Evolutionary conservation across 495 filamentous ascomycete genomes (phyloP).

Genomic region (Thozetella sp.): DNA sequence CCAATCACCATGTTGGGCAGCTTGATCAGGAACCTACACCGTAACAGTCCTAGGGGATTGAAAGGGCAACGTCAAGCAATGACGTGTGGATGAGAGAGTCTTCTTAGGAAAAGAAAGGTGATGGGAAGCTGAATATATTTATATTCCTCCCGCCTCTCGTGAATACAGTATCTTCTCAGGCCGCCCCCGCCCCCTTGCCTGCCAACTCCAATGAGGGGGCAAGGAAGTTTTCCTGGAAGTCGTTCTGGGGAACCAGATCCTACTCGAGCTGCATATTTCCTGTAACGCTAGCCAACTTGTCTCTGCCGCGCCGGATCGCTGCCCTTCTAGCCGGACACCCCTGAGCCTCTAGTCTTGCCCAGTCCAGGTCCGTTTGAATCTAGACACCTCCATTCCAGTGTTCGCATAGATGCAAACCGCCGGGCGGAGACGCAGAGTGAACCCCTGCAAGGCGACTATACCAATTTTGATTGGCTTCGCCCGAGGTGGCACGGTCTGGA

Average conservation of each 20-base stretch:
- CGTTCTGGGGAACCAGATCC: not conserved
- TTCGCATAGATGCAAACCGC: not conserved
- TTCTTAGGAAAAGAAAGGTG: not conserved
- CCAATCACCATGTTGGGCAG: not conserved
- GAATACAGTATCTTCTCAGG: not conserved
- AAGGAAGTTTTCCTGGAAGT: not conserved
- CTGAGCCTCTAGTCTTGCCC: not conserved
- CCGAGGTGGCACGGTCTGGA: too few species aligned
- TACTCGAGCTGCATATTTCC: not conserved
- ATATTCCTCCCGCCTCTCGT: not conserved
- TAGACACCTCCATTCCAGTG: not conserved
- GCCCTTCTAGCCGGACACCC: not conserved
- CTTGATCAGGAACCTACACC: not conserved
- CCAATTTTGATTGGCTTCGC: too few species aligned
- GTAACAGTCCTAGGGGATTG: not conserved
- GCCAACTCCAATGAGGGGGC: not conserved
- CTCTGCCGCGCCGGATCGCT: not conserved
- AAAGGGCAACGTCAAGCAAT: slow-evolving; percentile 1
- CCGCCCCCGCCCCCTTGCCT: not conserved
- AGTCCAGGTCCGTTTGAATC: not conserved
- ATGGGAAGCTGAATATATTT: slow-evolving; percentile 2
- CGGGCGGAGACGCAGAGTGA: not conserved
- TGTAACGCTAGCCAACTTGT: not conserved
- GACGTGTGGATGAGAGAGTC: not conserved
- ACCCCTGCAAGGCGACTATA: too few species aligned